Evolutionary conservation across 2,329 filamentous ascomycete species (phyloP).

Genomic region (Bipolaris bicolor): DNA sequence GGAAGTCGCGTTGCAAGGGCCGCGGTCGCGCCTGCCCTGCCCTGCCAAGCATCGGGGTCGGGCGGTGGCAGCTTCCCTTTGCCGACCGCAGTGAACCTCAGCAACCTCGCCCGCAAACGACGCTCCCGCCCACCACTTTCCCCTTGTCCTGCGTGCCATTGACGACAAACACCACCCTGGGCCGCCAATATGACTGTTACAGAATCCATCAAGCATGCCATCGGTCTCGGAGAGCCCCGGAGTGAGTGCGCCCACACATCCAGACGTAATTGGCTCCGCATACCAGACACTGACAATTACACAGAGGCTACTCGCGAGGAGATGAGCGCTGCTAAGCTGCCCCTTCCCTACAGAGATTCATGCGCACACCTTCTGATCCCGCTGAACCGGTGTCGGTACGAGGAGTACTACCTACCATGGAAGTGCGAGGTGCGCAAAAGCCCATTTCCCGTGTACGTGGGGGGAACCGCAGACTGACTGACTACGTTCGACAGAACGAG

Average conservation of each 20-base stretch:
- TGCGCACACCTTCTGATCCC: constrained; percentile 95
- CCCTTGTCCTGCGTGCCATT: constrained; percentile 26
- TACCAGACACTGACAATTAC: constrained; percentile 37
- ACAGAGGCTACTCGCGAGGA: constrained; percentile 83
- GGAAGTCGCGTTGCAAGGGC: constrained; percentile 25
- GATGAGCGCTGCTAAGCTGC: constrained; percentile 90
- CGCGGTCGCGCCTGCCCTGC: constrained; percentile 26
- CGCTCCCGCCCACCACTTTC: constrained; percentile 15
- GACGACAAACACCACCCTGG: constrained; percentile 20
- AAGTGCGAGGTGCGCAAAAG: constrained; percentile 81
- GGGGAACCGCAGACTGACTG: constrained; percentile 15
- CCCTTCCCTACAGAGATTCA: constrained; percentile 90
- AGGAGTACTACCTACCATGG: constrained; percentile 95
- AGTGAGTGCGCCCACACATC: constrained; percentile 34
- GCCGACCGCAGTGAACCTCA: constrained; percentile 25
- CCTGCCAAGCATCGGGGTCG: constrained; percentile 26
- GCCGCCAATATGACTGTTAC: constrained; percentile 50
- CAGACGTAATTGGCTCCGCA: constrained; percentile 28
- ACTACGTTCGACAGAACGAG: constrained; percentile 71
- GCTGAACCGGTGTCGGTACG: constrained; percentile 89
- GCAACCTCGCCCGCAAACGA: constrained; percentile 20
- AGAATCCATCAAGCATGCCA: constrained; percentile 56
- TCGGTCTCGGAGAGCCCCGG: constrained; percentile 50
- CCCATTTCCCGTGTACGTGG: neutral
- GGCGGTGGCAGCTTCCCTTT: constrained; percentile 21